Conservation (phyloP, 176 grass and related monocot species). For the Chloris gayana region DNA sequence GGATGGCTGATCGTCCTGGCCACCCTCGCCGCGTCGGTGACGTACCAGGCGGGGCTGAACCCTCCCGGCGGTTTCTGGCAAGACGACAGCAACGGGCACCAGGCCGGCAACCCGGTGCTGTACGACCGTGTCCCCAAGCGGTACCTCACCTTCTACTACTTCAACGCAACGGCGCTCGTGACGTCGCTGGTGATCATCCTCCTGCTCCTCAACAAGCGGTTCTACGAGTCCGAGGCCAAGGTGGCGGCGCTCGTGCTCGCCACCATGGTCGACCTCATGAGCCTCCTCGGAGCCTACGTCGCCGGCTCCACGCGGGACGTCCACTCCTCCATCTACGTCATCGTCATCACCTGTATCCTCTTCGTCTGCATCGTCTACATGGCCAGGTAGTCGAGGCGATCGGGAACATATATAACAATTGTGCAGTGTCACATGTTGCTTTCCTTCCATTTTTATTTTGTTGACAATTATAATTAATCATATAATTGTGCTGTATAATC, state of each 20-base stretch:
- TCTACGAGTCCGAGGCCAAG: conserved; percentile 41
- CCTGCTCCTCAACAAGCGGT: conserved; percentile 52
- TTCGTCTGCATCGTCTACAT: conserved; percentile 38
- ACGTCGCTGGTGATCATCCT: conserved; percentile 43
- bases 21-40: background rate
- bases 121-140: background rate
- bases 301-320: conserved; percentile 27
- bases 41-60: conserved; percentile 49
- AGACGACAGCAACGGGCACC: no score
- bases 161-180: conserved; percentile 34
- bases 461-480: no score
- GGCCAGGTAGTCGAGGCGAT: conserved; percentile 6
- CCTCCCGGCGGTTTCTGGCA: background rate
- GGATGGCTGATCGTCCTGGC: no score
- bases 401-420: background rate
- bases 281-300: conserved; percentile 51
- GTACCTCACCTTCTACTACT: conserved; percentile 52
- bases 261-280: conserved; percentile 38
- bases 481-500: no score
- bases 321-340: conserved; percentile 42
- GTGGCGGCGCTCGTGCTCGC: conserved; percentile 39
- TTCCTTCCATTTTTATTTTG: no score
- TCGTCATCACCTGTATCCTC: conserved; percentile 35
- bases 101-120: conserved; percentile 37
- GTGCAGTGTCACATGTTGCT: no score